phyloP scores from a whole-genome alignment of 2,329 filamentous ascomycete genomes.

The Hysterium pulicare region DNA sequence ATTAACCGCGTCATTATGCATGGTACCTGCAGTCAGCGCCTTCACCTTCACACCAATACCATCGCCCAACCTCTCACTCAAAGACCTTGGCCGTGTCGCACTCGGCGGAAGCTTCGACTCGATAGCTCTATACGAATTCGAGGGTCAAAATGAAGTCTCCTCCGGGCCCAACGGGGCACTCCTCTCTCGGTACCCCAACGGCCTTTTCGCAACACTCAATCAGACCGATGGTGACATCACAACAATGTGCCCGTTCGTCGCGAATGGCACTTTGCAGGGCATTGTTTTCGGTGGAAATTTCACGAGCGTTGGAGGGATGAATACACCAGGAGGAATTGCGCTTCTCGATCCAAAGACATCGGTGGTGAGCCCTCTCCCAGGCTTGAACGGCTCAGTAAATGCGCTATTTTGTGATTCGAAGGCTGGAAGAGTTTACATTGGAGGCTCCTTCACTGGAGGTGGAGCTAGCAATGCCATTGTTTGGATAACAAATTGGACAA shows the following conservation, averaged over 20 bases:
- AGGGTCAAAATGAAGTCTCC: slow-evolving; percentile 69
- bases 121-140: slow-evolving; percentile 83
- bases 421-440: slow-evolving; percentile 80
- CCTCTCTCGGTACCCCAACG: slow-evolving; percentile 79
- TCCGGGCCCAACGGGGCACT: slow-evolving; percentile 74
- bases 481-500: slow-evolving; percentile 70
- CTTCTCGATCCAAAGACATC: slow-evolving; percentile 73
- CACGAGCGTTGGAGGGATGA: slow-evolving; percentile 75
- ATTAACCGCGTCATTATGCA: slow-evolving; percentile 19
- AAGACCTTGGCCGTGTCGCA: slow-evolving; percentile 74
- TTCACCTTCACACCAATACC: slow-evolving; percentile 60
- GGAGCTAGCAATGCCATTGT: slow-evolving; percentile 89
- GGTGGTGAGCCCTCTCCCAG: slow-evolving; percentile 69
- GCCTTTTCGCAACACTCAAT: slow-evolving; percentile 70
- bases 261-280: slow-evolving; percentile 65
- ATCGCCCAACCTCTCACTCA: slow-evolving; percentile 68
- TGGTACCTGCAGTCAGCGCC: slow-evolving; percentile 22
- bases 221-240: slow-evolving; percentile 80
- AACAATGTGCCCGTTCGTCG: slow-evolving; percentile 79
- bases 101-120: slow-evolving; percentile 87
- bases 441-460: slow-evolving; percentile 74
- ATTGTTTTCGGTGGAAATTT: slow-evolving; percentile 93
- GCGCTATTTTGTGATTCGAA: slow-evolving; percentile 77
- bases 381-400: slow-evolving; percentile 78
- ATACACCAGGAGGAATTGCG: slow-evolving; percentile 74